Conservation (phyloP, 2,329 filamentous ascomycete species). For the Torrubiella hemipterigena region DNA sequence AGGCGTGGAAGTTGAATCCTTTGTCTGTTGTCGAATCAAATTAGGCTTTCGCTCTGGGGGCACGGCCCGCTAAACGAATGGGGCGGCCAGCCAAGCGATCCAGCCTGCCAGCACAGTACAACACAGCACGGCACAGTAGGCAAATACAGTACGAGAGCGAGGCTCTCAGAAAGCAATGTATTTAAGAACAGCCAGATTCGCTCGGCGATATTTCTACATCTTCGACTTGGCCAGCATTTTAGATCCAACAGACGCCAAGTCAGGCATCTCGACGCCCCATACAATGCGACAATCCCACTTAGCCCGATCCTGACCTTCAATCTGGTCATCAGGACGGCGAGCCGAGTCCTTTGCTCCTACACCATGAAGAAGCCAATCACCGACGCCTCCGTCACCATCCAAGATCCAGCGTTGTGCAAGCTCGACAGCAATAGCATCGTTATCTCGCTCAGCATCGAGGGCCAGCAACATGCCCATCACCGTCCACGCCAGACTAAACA, state of each 20-base stretch:
- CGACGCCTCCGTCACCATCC: conserved; percentile 5
- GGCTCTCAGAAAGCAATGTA: no score
- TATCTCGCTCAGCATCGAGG: conserved; percentile 4
- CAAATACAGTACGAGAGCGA: no score
- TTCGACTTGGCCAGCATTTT: conserved; percentile 3
- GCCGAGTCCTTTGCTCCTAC: neutral
- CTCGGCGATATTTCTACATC: conserved; percentile 4
- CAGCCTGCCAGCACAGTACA: no score
- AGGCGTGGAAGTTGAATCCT: no score
- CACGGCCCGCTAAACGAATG: no score
- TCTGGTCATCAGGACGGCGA: conserved; percentile 1
- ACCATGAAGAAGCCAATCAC: conserved; percentile 6
- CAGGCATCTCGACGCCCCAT: conserved; percentile 5
- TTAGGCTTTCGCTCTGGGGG: no score
- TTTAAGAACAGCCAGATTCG: no score
- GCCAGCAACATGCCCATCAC: conserved; percentile 5
- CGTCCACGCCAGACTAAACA: conserved; percentile 7
- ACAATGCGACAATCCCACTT: conserved; percentile 6
- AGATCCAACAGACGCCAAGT: conserved; percentile 3
- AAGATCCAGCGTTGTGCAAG: conserved; percentile 5
- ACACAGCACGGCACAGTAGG: no score
- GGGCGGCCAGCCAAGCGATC: no score
- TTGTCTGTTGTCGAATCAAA: no score
- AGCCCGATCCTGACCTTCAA: conserved; percentile 4
- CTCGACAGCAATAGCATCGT: conserved; percentile 3